These are phyloP conservation scores for Emergomyces orientalis DNA, from an alignment of 2,329 filamentous ascomycete genomes.

Conservation along the genomic window DNA sequence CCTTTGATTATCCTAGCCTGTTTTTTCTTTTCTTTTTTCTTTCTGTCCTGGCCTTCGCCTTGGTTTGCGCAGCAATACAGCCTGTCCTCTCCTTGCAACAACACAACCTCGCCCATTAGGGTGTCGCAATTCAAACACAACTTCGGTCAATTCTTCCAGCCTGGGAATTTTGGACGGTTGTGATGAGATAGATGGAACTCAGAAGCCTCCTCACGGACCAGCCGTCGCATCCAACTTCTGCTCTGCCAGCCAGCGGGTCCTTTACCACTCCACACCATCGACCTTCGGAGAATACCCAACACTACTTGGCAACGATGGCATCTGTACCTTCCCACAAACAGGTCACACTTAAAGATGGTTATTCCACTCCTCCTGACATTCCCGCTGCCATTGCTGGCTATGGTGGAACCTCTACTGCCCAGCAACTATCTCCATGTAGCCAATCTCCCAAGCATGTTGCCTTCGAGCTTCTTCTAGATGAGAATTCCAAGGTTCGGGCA, in stretches of 20 bases:
- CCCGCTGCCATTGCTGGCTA: conserved; percentile 22
- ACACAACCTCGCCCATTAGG: neutral
- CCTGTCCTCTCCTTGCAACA: neutral
- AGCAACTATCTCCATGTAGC: conserved; percentile 31
- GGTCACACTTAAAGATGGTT: conserved; percentile 27
- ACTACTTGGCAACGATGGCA: conserved; percentile 23
- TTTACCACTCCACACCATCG: conserved; percentile 16
- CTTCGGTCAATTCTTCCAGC: conserved; percentile 3
- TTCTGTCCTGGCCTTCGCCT: neutral
- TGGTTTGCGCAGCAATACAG: conserved; percentile 2
- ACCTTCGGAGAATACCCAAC: conserved; percentile 25
- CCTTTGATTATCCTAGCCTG: neutral
- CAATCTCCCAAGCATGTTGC: conserved; percentile 50
- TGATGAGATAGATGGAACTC: conserved; percentile 17
- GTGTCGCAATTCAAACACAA: neutral
- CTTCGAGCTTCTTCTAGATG: conserved; percentile 53
- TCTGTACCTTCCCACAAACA: conserved; percentile 26
- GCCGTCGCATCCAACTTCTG: conserved; percentile 8
- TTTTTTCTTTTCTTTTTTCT: neutral
- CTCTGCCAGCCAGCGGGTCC: neutral
- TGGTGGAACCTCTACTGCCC: conserved; percentile 21
- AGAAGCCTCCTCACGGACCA: conserved; percentile 13
- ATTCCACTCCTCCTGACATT: conserved; percentile 27
- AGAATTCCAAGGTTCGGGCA: conserved; percentile 49
- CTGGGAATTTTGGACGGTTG: conserved; percentile 5